These are phyloP conservation scores for Saccharomycopsis fodiens DNA, from an alignment of 805 yeast species.

Conservation along the genomic window DNA sequence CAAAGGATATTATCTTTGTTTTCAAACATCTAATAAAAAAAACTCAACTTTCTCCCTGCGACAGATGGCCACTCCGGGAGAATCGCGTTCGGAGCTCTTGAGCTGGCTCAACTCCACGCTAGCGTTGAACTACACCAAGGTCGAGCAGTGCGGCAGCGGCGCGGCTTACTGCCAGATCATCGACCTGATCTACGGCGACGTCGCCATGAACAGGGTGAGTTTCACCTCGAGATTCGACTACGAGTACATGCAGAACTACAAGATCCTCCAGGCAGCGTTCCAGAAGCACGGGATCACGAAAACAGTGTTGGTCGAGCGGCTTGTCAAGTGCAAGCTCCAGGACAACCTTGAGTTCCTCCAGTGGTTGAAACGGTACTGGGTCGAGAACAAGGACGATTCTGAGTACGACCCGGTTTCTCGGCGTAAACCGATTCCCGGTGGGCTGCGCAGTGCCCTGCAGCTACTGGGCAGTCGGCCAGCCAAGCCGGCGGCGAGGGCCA, in stretches of 20 bases:
- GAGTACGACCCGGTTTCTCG: slow-evolving; percentile 64
- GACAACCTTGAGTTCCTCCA: slow-evolving; percentile 92
- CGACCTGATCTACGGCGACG: slow-evolving; percentile 76
- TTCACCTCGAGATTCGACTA: slow-evolving; percentile 66
- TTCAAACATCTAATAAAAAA: too few species aligned
- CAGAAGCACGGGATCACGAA: slow-evolving; percentile 62
- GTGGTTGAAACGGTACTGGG: slow-evolving; percentile 84
- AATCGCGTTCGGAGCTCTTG: slow-evolving; percentile 76
- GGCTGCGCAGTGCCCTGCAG: background rate
- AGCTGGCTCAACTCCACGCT: slow-evolving; percentile 77
- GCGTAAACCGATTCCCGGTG: slow-evolving; percentile 32
- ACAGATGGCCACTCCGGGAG: slow-evolving; percentile 40
- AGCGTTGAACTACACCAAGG: slow-evolving; percentile 57
- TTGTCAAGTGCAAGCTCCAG: slow-evolving; percentile 83
- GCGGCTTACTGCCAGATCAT: slow-evolving; percentile 90
- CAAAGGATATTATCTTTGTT: too few species aligned
- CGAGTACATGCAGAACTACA: slow-evolving; percentile 74
- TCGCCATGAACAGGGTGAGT: slow-evolving; percentile 73
- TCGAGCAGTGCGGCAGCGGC: slow-evolving; percentile 94
- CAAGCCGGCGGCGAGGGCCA: slow-evolving; percentile 1
- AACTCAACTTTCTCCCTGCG: too few species aligned
- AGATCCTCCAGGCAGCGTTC: slow-evolving; percentile 78
- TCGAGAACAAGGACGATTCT: slow-evolving; percentile 58
- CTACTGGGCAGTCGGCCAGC: background rate
- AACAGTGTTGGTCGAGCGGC: slow-evolving; percentile 69